A percentile compares a stretch with the other conserved stretches of the same genome.
Evolutionary conservation across 2,329 filamentous ascomycete genomes (phyloP).

Genomic region (Cytospora schulzeri): DNA sequence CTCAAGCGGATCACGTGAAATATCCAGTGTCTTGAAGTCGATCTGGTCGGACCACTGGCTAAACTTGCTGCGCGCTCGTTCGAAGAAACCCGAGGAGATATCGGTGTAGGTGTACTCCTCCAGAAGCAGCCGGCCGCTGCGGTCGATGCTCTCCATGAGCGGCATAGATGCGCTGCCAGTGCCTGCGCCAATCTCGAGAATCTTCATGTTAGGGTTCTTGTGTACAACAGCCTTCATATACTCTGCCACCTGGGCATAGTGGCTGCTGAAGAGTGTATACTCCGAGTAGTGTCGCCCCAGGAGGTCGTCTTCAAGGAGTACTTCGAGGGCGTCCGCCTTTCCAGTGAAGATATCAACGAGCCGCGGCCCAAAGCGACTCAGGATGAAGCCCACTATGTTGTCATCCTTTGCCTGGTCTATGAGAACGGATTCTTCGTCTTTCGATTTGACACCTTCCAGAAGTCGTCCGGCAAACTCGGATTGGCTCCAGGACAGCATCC

Average conservation of each 20-base stretch:
- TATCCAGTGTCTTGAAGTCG: slow-evolving; percentile 34
- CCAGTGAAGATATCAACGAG: slow-evolving; percentile 21
- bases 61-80: slow-evolving; percentile 37
- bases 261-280: slow-evolving; percentile 10
- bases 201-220: slow-evolving; percentile 12
- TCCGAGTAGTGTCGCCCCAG: slow-evolving; percentile 22
- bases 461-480: background rate
- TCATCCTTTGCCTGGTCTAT: slow-evolving; percentile 20
- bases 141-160: slow-evolving; percentile 24
- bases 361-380: slow-evolving; percentile 13
- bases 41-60: slow-evolving; percentile 33
- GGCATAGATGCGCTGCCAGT: background rate
- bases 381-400: slow-evolving; percentile 22
- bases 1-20: slow-evolving; percentile 31
- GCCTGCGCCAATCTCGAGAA: slow-evolving; percentile 24
- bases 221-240: slow-evolving; percentile 7
- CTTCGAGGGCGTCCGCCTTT: slow-evolving; percentile 22
- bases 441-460: background rate
- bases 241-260: slow-evolving; percentile 17
- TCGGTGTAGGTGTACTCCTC: slow-evolving; percentile 45
- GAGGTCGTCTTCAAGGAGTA: slow-evolving; percentile 23
- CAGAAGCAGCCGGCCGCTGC: slow-evolving; percentile 16
- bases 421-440: slow-evolving; percentile 9
- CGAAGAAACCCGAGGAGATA: slow-evolving; percentile 43
- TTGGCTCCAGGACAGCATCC: slow-evolving; percentile 19